These are phyloP conservation scores for Lablab purpureus DNA, from an alignment of 306 rosid genomes.

Conservation along the genomic window DNA sequence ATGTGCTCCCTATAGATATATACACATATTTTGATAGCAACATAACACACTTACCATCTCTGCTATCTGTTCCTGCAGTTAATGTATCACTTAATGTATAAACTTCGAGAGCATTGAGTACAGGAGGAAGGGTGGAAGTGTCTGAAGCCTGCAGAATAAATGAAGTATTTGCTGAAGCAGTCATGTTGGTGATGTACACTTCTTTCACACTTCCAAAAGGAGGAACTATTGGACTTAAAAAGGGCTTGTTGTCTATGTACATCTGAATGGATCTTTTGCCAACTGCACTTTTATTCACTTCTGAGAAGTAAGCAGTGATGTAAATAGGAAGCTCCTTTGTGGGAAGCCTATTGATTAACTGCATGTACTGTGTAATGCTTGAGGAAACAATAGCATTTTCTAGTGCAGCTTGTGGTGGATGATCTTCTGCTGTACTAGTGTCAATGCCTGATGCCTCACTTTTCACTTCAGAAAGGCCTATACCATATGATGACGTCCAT, in stretches of 20 bases:
- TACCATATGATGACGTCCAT: conserved; percentile 44
- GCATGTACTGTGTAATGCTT: conserved; percentile 4
- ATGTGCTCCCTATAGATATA: background rate
- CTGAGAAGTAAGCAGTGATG: conserved; percentile 59
- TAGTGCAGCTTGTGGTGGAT: conserved; percentile 53
- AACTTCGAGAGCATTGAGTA: conserved; percentile 60
- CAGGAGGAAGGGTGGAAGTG: conserved; percentile 57
- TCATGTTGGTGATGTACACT: conserved; percentile 45
- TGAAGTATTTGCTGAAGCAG: conserved; percentile 47
- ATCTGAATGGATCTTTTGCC: conserved; percentile 48
- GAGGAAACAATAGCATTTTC: conserved; percentile 46
- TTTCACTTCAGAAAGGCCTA: conserved; percentile 27
- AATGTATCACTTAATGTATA: conserved; percentile 37
- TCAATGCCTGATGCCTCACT: conserved; percentile 35
- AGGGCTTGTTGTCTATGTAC: conserved; percentile 36
- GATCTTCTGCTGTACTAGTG: conserved; percentile 48
- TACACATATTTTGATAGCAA: background rate
- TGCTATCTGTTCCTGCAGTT: conserved; percentile 44
- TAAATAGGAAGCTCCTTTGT: conserved; percentile 35
- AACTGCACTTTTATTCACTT: conserved; percentile 41
- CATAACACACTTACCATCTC: conserved; percentile 47
- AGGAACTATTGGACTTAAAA: conserved; percentile 47
- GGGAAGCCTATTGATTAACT: conserved; percentile 44
- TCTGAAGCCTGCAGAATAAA: conserved; percentile 41
- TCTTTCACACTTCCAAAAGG: conserved; percentile 49